Conservation (phyloP, 2,329 filamentous ascomycete species). For the Drechslera avenae region DNA sequence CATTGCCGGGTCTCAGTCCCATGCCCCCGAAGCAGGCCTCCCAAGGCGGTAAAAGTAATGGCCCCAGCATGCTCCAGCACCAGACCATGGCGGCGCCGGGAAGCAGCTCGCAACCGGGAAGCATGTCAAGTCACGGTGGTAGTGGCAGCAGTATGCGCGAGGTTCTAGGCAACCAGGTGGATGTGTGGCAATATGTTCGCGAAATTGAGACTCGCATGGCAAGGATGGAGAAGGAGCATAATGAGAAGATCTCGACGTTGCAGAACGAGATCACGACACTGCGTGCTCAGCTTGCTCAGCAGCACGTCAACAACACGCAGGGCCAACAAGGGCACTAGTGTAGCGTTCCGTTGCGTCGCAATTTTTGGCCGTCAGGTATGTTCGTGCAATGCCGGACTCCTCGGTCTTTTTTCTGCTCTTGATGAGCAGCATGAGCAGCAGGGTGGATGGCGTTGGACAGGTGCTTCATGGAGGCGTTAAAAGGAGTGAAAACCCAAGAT, state of each 20-base stretch:
- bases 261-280: conserved; percentile 52
- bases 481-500: conserved; percentile 18
- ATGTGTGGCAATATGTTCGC: conserved; percentile 75
- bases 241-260: conserved; percentile 51
- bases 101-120: conserved; percentile 56
- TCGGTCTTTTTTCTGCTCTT: conserved; percentile 12
- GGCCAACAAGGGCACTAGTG: conserved; percentile 19
- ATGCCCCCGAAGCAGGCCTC: conserved; percentile 42
- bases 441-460: conserved; percentile 1
- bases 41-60: conserved; percentile 38
- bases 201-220: conserved; percentile 64
- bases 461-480: conserved; percentile 8
- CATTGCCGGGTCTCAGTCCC: conserved; percentile 50
- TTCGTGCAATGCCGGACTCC: conserved; percentile 3
- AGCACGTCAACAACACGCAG: conserved; percentile 37
- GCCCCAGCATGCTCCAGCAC: conserved; percentile 51
- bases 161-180: conserved; percentile 62
- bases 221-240: conserved; percentile 55
- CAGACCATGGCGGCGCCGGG: conserved; percentile 44
- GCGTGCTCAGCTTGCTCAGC: conserved; percentile 45
- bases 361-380: background rate
- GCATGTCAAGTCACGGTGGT: conserved; percentile 60
- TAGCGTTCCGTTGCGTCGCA: background rate
- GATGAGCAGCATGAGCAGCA: conserved; percentile 1
- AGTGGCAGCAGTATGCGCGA: conserved; percentile 68